These are phyloP conservation scores for Papiliotrema terrestris DNA, from an alignment of 1,284 basidiomycete species.

Conservation along the genomic window DNA sequence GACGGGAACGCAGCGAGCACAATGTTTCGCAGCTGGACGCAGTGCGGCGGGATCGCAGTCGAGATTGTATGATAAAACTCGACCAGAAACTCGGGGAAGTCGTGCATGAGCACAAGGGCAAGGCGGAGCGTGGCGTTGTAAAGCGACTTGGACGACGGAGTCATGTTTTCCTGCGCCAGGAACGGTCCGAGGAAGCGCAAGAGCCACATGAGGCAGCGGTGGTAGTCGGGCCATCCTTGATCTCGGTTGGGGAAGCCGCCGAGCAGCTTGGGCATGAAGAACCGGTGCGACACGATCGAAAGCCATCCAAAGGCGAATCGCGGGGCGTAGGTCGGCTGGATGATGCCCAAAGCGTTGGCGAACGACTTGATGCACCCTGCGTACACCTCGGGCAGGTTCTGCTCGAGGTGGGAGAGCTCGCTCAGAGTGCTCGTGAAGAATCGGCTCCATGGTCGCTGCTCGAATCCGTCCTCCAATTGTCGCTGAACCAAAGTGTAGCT, in stretches of 20 bases:
- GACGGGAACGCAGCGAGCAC: constrained; percentile 95
- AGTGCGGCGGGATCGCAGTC: constrained; percentile 85
- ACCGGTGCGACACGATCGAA: constrained; percentile 88
- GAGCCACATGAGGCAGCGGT: constrained; percentile 85
- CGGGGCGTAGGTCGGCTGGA: constrained; percentile 95
- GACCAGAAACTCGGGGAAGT: constrained; percentile 97
- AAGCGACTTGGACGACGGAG: constrained; percentile 78
- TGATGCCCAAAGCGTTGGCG: constrained; percentile 90
- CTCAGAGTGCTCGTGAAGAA: constrained; percentile 97
- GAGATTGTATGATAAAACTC: constrained; percentile 96
- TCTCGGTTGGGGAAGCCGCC: constrained; percentile 42
- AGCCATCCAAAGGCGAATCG: constrained; percentile 99
- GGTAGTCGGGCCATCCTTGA: constrained; percentile 87
- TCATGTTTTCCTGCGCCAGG: constrained; percentile 71
- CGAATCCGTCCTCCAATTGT: constrained; percentile 89
- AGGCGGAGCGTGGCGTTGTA: constrained; percentile 91
- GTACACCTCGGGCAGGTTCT: constrained; percentile 78
- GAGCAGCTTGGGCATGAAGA: constrained; percentile 96
- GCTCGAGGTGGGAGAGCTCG: constrained; percentile 81
- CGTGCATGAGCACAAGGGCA: constrained; percentile 90
- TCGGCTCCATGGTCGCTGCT: constrained; percentile 97
- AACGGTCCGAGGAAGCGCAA: constrained; percentile 93
- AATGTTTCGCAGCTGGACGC: constrained; percentile 95
- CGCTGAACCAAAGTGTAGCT: constrained; percentile 91
- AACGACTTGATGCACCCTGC: constrained; percentile 84